Evolutionary conservation across 140 eudicot species (phyloP), one percentile per base, ranked within the genome.

Genomic region (Cichorium intybus): DNA sequence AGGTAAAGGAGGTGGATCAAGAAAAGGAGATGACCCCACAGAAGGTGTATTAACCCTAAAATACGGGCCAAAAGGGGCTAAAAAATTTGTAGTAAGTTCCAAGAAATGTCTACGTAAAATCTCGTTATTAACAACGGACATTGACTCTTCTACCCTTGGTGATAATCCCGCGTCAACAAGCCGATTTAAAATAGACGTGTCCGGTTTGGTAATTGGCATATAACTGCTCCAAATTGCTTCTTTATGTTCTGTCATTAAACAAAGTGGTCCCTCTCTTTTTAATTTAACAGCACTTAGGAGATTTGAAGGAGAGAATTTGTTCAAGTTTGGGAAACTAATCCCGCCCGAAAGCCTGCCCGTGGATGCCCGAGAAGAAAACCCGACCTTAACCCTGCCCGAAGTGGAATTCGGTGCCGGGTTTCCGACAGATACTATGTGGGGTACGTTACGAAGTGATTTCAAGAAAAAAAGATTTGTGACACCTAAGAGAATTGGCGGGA

Each of bases 121-220:
- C 79, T 93, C 99, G 57, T 93, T 93, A 60, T 93, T 93, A 60
- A 93, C 99, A 70, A 93, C 95, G 4, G 99, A 93, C 97, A 93
- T 93, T 1, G 99, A 93, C 79, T 93, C 99, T 81, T 93, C 99
- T 53, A 88, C 88, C 75, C 95, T 84, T 28, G 95, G 95, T 41
- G 95, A 93, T 71, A 89, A 60, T 47, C 99, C 99, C 8, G 95
- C 99, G 86, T 93, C 95, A 51, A 93, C 81, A 39, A 93, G 90
- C 74, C 99, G 84, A 64, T 93, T 93, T 75, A 93, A 71, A 60
- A 93, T 86, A 60, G 95, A 83, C 6, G 99, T 93, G 41, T 93
- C 99, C 26, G 97, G 99, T 76, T 88, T 93, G 24, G 86, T 93
- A 58, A 86, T 85, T 27, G 97, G 83, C 34, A 73, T 39, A 67